Base-by-base conservation (phyloP, 768 basidiomycete genomes). In the Calocera viscosa region DNA sequence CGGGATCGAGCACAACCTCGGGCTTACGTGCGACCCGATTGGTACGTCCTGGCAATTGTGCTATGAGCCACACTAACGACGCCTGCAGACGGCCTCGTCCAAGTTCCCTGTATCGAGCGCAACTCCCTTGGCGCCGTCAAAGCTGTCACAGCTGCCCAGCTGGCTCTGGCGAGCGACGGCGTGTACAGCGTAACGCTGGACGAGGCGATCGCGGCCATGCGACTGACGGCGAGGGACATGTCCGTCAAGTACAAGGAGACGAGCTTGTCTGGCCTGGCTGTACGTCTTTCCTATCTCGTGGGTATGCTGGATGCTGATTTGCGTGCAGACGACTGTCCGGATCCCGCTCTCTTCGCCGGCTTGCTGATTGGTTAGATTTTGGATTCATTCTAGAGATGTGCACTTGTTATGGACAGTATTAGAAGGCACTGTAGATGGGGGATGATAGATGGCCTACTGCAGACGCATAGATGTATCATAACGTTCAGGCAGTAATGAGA, bases 221-320 rank as follows among this genome's bases (percentile, higher is more conserved):
- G 91, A 26, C 74, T 95, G 63, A 96, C 93, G 5, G 94, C 94
- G 0, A 34, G 70, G 14, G 71, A 94, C 75, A 95, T 95, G 92
- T 92, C 90, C 69, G 83, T 89, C 71, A 92, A 94, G 75, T 94
- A 95, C 75, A 96, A 95, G 74, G 94, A 97, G 77, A 97, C 94
- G 0, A 91, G 89, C 76, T 83, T 97, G 70, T 91, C 91, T 41
- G 92, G 76, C 7, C 66, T 77, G 17, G 77, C 74, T 11, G 73
- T 73, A 63, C 69, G 73, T 72, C 1, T 30, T n/a, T 24, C 22
- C 22, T 65, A 41, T 22, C 64, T 89, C 73, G 70, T 17, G 12
- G 14, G 65, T 53, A 19, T 66, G 69, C 2, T 49, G 69, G 72
- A 70, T 19, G 68, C 67, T 69, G 64, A 65, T 39, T 63, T 67